A percentile compares a stretch with the other conserved stretches of the same genome.
phyloP scores from a whole-genome alignment of 352 stramenopile species.

The Globisporangium orthogonon region DNA sequence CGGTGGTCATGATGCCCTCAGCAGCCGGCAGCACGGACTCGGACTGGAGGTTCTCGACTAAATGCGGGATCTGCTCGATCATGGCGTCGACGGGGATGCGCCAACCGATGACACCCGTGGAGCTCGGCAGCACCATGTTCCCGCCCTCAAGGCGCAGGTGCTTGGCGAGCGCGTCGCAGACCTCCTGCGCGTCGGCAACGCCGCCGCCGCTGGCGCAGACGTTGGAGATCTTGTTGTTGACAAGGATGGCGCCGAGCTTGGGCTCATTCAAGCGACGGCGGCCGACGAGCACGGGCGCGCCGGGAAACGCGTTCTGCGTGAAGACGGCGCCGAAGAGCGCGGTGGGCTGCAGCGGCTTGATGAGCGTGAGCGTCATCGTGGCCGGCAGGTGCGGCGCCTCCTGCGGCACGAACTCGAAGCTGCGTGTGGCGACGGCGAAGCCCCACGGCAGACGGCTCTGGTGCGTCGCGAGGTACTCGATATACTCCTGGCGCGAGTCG shows the following conservation, averaged over 20 bases:
- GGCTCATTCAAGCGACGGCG: slow-evolving; percentile 85
- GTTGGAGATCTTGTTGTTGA: slow-evolving; percentile 99
- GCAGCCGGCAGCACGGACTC: slow-evolving; percentile 91
- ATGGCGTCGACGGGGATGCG: slow-evolving; percentile 93
- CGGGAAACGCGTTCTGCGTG: slow-evolving; percentile 89
- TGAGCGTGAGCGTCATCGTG: slow-evolving; percentile 87
- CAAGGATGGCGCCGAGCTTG: slow-evolving; percentile 92
- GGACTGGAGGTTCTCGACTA: slow-evolving; percentile 89
- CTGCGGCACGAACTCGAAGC: slow-evolving; percentile 77
- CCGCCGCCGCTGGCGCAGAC: slow-evolving; percentile 93
- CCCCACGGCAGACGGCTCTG: slow-evolving; percentile 82
- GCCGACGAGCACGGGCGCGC: slow-evolving; percentile 88
- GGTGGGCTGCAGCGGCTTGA: slow-evolving; percentile 81
- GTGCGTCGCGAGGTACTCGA: slow-evolving; percentile 61
- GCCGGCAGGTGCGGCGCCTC: slow-evolving; percentile 75
- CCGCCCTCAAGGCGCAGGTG: slow-evolving; percentile 81
- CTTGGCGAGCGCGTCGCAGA: slow-evolving; percentile 91
- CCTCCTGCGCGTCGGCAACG: slow-evolving; percentile 88
- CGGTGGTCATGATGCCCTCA: slow-evolving; percentile 97
- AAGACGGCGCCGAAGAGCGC: slow-evolving; percentile 87
- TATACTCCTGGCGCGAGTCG: slow-evolving; percentile 79
- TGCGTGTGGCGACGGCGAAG: slow-evolving; percentile 78
- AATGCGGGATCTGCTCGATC: slow-evolving; percentile 63
- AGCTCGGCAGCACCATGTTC: slow-evolving; percentile 90
- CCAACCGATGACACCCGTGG: slow-evolving; percentile 98